These are phyloP conservation scores for Alternaria brassicicola DNA, from an alignment of 2,329 filamentous ascomycete genomes.

Conservation along the genomic window DNA sequence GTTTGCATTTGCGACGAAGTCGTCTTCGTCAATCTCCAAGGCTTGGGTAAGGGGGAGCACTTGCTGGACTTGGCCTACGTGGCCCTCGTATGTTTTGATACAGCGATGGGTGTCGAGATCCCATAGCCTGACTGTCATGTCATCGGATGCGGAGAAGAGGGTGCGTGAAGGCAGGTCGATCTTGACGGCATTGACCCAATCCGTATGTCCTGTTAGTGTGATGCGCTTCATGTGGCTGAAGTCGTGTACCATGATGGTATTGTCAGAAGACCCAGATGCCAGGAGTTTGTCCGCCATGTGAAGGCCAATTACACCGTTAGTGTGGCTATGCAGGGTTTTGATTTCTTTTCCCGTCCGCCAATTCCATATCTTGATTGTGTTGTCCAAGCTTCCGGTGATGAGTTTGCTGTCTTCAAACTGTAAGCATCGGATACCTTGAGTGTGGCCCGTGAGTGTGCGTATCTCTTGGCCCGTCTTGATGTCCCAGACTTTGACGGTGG, in stretches of 20 bases:
- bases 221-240: constrained; percentile 83
- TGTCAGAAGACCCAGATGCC: constrained; percentile 88
- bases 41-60: constrained; percentile 82
- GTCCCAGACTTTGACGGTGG: constrained; percentile 95
- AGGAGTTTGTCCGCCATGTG: constrained; percentile 86
- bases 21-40: constrained; percentile 83
- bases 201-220: constrained; percentile 79
- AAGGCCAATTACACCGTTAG: constrained; percentile 80
- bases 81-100: constrained; percentile 79
- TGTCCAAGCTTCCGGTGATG: constrained; percentile 87
- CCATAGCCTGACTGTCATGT: constrained; percentile 90
- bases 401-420: constrained; percentile 93
- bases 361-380: constrained; percentile 92
- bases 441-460: constrained; percentile 83
- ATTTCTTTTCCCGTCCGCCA: constrained; percentile 90
- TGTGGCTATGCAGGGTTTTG: constrained; percentile 79
- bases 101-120: constrained; percentile 84
- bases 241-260: constrained; percentile 90
- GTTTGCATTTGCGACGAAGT: constrained; percentile 61
- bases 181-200: constrained; percentile 97
- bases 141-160: constrained; percentile 90
- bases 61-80: constrained; percentile 95
- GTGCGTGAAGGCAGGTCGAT: constrained; percentile 83
- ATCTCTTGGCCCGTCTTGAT: constrained; percentile 85
- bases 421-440: constrained; percentile 80